A percentile compares a stretch with the other conserved stretches of the same genome.
These are phyloP conservation scores for Oryza glumipatula DNA, from an alignment of 176 grass and related monocot species.

Conservation along the genomic window DNA sequence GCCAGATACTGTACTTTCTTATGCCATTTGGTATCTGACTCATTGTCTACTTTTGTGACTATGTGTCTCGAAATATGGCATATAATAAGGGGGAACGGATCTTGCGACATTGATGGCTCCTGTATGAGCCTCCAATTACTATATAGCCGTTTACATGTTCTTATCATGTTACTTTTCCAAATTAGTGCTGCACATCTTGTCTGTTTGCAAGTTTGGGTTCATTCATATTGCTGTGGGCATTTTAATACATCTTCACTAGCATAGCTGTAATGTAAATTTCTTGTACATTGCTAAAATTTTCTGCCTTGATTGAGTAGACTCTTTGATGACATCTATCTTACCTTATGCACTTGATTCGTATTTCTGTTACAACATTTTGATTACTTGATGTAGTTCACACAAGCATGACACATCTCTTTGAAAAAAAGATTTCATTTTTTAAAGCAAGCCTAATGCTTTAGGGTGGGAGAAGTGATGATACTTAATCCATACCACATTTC, in stretches of 20 bases:
- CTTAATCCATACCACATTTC: slow-evolving; percentile 17
- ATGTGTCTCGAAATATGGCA: slow-evolving; percentile 21
- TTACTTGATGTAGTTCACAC: not conserved
- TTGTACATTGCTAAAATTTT: not conserved
- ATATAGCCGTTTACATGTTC: slow-evolving; percentile 19
- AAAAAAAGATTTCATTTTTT: not conserved
- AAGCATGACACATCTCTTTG: not conserved
- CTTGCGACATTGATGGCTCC: slow-evolving; percentile 20
- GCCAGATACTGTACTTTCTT: not conserved
- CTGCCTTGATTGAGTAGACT: not conserved
- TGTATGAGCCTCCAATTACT: slow-evolving; percentile 1
- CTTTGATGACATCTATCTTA: not conserved
- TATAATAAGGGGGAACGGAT: slow-evolving; percentile 8
- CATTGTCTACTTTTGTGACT: not conserved
- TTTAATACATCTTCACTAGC: not conserved
- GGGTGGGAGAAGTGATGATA: slow-evolving; percentile 33
- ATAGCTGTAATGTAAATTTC: not conserved
- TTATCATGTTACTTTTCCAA: not conserved
- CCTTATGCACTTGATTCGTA: not conserved
- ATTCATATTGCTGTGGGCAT: not conserved
- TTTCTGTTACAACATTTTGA: not conserved
- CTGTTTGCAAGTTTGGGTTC: not conserved
- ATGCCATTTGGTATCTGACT: slow-evolving; percentile 31
- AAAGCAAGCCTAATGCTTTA: not conserved
- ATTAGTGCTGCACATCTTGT: not conserved